phyloP scores from a whole-genome alignment of 352 stramenopile genomes.

The Phytophthora ramorum region DNA sequence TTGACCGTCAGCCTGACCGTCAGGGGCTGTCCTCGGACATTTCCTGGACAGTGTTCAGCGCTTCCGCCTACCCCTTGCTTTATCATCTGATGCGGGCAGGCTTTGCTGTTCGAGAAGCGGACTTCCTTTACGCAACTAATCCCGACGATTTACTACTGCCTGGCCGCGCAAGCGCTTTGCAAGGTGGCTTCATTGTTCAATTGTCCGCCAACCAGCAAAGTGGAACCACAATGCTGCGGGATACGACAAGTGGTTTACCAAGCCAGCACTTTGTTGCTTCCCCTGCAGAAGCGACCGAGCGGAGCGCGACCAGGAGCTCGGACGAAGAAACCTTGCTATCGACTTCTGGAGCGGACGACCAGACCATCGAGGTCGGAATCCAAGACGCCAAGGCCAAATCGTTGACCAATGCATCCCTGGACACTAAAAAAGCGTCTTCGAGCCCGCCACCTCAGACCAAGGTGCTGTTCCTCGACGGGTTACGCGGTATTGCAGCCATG shows the following conservation, averaged over 20 bases:
- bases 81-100: too few relatives aligned
- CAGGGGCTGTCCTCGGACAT: too few relatives aligned
- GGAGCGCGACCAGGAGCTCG: conserved; percentile 9
- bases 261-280: neutral
- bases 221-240: conserved; percentile 2
- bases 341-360: conserved; percentile 7
- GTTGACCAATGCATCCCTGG: neutral
- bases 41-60: too few relatives aligned
- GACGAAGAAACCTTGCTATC: conserved; percentile 2
- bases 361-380: conserved; percentile 4
- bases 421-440: neutral
- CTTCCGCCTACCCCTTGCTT: too few relatives aligned
- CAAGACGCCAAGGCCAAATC: conserved; percentile 6
- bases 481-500: conserved; percentile 27
- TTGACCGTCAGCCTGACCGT: too few relatives aligned
- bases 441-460: conserved; percentile 13
- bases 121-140: too few relatives aligned
- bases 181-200: neutral
- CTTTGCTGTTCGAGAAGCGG: too few relatives aligned
- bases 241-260: neutral
- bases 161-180: too few relatives aligned
- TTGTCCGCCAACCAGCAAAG: neutral
- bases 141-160: too few relatives aligned
- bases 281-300: neutral
- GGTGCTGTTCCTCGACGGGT: conserved; percentile 27